Base-by-base conservation (phyloP, 768 basidiomycete species). In the Amanita rimosa region DNA sequence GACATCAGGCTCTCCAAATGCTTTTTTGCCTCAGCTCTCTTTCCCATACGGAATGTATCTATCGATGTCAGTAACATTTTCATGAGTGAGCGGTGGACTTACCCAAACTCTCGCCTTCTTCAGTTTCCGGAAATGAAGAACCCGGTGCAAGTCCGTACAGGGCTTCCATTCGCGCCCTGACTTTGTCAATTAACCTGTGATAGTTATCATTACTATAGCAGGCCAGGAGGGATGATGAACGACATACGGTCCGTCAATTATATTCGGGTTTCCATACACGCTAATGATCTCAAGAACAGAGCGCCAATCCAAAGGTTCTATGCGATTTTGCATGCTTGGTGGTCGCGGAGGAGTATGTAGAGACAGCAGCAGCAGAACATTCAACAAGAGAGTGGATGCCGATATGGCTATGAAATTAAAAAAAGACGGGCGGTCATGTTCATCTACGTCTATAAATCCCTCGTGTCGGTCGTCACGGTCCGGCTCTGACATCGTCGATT, bases 251-350 rank as follows among this genome's bases (percentile, higher is more conserved):
- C 60, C 55, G 56, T 73, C 64, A 51, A 67, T 52, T 11, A 64
- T 48, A 50, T 57, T 58, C 27, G 59, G 59, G 54, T 61, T 55
- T 41, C 69, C 73, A 55, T 65, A 65, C 10, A 71, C 64, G 36
- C 68, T 68, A 9, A 78, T 64, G 3, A 76, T 65, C 26, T 75
- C 71, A 16, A 87, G 62, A n/a, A 87, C 74, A 43, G 68, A 67
- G 47, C 75, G 70, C 85, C 85, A 88, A 29, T 68, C 68, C 45
- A 86, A 66, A 4, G 81, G 76, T 43, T 69, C 70, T 6, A 80
- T 64, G 9, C 85, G 74, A 56, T 82, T 77, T 54, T 83, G 83
- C 71, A 80, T 71, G 52, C 78, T 79, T 26, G 74, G 70, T 17
- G 75, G 66, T 2, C 74, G 72, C 1, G 68, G 60, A 7, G 81